phyloP scores from a whole-genome alignment of 345 rosid genomes.

The Sonneratia caseolaris region DNA sequence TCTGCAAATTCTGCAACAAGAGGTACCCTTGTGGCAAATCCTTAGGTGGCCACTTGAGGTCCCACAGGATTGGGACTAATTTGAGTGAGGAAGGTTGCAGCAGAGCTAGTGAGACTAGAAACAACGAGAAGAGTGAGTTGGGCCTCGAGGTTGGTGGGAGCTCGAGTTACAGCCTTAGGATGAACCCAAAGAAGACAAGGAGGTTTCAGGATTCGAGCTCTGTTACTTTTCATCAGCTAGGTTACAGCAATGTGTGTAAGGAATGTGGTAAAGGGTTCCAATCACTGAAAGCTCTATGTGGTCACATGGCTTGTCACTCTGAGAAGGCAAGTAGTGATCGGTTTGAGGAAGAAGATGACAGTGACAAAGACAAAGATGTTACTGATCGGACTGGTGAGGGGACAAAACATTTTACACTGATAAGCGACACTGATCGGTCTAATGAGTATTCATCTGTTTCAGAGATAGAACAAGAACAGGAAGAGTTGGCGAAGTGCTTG shows the following conservation, averaged over 20 bases:
- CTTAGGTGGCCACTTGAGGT: constrained; percentile 72
- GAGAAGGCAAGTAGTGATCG: constrained; percentile 18
- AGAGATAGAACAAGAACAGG: constrained; percentile 45
- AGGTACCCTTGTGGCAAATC: constrained; percentile 57
- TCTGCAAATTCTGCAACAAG: constrained; percentile 57
- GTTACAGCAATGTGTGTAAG: constrained; percentile 28
- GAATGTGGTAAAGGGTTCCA: constrained; percentile 37
- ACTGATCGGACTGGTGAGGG: constrained; percentile 29
- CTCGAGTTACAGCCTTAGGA: constrained; percentile 33
- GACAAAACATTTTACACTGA: constrained; percentile 22
- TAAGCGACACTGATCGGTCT: not conserved
- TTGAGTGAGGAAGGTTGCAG: constrained; percentile 21
- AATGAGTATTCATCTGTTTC: constrained; percentile 34
- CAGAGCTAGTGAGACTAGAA: not conserved
- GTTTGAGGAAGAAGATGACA: constrained; percentile 1
- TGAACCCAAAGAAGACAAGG: constrained; percentile 47
- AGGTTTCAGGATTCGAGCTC: constrained; percentile 18
- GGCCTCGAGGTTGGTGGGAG: constrained; percentile 6
- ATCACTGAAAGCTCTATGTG: constrained; percentile 39
- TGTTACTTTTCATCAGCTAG: constrained; percentile 11
- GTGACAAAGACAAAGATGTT: constrained; percentile 17
- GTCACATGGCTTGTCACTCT: constrained; percentile 31
- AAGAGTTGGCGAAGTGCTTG: constrained; percentile 51
- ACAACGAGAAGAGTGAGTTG: constrained; percentile 1
- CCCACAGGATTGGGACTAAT: constrained; percentile 37